Conservation (phyloP, 495 filamentous ascomycete species). For the Neurospora sp. region DNA sequence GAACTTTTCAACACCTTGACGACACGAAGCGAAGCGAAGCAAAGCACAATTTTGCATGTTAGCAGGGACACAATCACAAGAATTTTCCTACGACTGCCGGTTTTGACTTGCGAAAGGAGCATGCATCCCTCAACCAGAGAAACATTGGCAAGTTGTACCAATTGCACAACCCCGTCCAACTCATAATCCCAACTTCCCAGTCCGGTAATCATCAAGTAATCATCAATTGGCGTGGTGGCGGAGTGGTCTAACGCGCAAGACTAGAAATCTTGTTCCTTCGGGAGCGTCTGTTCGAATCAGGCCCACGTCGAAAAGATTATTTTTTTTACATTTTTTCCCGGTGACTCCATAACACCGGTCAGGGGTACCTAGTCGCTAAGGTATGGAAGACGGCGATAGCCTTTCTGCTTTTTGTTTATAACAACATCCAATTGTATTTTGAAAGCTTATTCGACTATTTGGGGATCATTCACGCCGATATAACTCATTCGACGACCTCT, state of each 20-base stretch:
- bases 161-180: not conserved
- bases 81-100: not conserved
- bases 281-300: not conserved
- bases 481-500: not conserved
- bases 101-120: not conserved
- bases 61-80: not conserved
- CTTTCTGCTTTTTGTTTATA: not conserved
- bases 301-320: not conserved
- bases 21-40: not conserved
- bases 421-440: not conserved
- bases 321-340: not conserved
- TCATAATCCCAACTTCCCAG: not conserved
- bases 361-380: not conserved
- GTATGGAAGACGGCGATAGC: not conserved
- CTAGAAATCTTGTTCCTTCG: conserved; percentile 1
- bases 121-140: not conserved
- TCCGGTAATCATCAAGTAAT: not conserved
- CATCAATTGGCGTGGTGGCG: not conserved
- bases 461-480: not conserved
- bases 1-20: not conserved
- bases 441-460: not conserved
- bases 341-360: not conserved
- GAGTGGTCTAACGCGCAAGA: not conserved
- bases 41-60: not conserved
- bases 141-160: not conserved